A percentile compares a stretch with the other conserved stretches of the same genome.
Conservation (phyloP, 805 yeast species). For the Candida orba region DNA sequence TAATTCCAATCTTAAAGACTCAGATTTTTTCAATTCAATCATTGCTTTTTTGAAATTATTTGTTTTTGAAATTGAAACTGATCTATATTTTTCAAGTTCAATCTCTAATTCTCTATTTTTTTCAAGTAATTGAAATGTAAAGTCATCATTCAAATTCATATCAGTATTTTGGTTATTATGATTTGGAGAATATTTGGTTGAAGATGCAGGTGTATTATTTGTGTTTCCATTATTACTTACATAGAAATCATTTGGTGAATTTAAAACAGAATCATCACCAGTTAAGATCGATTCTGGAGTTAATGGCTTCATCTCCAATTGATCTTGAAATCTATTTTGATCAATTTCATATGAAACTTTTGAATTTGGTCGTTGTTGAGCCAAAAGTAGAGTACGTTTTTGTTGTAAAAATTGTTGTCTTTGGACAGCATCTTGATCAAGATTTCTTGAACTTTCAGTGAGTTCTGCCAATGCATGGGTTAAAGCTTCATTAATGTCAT, state of each 20-base stretch:
- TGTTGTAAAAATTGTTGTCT: not conserved
- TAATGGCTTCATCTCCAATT: constrained; percentile 13
- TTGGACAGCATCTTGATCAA: not conserved
- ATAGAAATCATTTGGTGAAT: constrained; percentile 13
- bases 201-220: not conserved
- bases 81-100: constrained; percentile 22
- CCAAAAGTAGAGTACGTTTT: too few species aligned
- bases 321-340: not conserved
- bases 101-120: not conserved
- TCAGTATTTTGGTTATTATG: too few species aligned
- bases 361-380: too few species aligned
- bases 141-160: too few species aligned
- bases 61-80: constrained; percentile 27
- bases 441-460: constrained; percentile 4
- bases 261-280: constrained; percentile 21
- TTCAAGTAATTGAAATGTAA: not conserved
- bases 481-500: constrained; percentile 24
- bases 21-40: constrained; percentile 29
- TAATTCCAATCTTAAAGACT: constrained; percentile 29
- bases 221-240: not conserved
- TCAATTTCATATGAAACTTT: not conserved
- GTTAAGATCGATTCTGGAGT: constrained; percentile 33
- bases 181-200: not conserved
- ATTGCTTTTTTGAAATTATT: constrained; percentile 27
- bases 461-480: constrained; percentile 12